A percentile compares a stretch with the other conserved stretches of the same genome.
Evolutionary conservation across 495 filamentous ascomycete species (phyloP).

Genomic region (Aspergillus egyptiacus): DNA sequence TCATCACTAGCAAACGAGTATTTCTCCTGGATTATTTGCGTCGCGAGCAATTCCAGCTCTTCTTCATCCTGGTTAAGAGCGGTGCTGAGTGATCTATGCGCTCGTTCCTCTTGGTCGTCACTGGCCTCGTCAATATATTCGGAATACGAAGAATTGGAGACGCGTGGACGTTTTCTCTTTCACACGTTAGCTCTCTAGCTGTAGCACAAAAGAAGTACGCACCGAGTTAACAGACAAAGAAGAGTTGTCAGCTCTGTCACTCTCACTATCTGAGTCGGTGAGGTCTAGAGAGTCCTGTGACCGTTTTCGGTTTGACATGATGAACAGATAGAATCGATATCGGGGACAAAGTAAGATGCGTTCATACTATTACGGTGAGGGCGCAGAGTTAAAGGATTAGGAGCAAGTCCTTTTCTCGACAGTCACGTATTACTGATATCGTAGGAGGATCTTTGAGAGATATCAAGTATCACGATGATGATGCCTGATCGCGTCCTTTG

Average conservation of each 20-base stretch:
- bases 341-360: not conserved
- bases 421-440: no score
- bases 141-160: conserved; percentile 21
- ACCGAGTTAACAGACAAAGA: conserved; percentile 35
- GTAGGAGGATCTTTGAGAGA: not conserved
- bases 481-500: no score
- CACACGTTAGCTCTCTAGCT: conserved; percentile 14
- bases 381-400: not conserved
- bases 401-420: not conserved
- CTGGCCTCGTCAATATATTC: conserved; percentile 24
- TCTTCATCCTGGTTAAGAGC: conserved; percentile 38
- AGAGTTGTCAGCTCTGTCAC: conserved; percentile 38
- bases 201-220: not conserved
- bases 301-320: conserved; percentile 46
- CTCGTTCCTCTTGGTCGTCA: conserved; percentile 19
- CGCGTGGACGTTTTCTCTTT: conserved; percentile 38
- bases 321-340: conserved; percentile 10
- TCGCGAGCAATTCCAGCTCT: conserved; percentile 58
- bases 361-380: not conserved
- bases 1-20: conserved; percentile 47
- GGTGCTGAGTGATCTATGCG: conserved; percentile 29
- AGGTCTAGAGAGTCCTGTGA: conserved; percentile 35
- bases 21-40: conserved; percentile 62
- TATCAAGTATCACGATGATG: no score
- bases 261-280: conserved; percentile 45